Evolutionary conservation across 2,329 filamentous ascomycete genomes (phyloP), one percentile per base, ranked within the genome.

Genomic region (Trichoderma arundinaceum): DNA sequence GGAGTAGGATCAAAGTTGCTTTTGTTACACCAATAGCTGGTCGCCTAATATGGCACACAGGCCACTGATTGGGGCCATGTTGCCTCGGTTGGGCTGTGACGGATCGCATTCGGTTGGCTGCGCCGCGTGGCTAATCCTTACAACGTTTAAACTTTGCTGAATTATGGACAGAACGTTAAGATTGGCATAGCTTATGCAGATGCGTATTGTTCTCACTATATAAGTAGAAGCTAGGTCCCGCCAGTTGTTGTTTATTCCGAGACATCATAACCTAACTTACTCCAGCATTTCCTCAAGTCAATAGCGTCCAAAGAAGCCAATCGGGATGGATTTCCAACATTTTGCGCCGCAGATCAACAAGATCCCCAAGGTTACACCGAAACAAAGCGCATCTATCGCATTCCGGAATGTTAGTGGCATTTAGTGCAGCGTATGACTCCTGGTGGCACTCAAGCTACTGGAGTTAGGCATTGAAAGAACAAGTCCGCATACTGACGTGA

Each of bases 311-410:
- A 12, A 8, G 13, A 19, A 38, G 13, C 3, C 10, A 7, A 13
- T 2, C 44, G 35, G 35, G 43, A 66, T 66, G 64, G 48, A 66
- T 53, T 66, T 66, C n/a, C 28, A 56, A n/a, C 43, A 61, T 19
- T 61, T 56, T 17, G 33, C 57, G 3, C 49, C 56, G n/a, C 48
- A 32, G 10, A 61, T 66, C 10, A 39, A 46, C 19, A 41, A 12
- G 13, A 10, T 66, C 2, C 49, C 39, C 17, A 49, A 56, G 2
- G n/a, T 8, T 7, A 13, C 51, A 9, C 49, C 28, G 19, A 62
- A 32, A 7, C 10, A 66, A 17, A 17, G 10, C 0, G 41, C 17
- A 3, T 52, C 49, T 28, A 60, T 43, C 22, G 43, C 33, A 13
- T 56, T 49, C 35, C 52, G 59, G 41, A 66, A 61, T 41, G 64